A percentile compares a stretch with the other conserved stretches of the same genome.
Conservation (phyloP, 768 basidiomycete genomes). For the Calocera cornea region DNA sequence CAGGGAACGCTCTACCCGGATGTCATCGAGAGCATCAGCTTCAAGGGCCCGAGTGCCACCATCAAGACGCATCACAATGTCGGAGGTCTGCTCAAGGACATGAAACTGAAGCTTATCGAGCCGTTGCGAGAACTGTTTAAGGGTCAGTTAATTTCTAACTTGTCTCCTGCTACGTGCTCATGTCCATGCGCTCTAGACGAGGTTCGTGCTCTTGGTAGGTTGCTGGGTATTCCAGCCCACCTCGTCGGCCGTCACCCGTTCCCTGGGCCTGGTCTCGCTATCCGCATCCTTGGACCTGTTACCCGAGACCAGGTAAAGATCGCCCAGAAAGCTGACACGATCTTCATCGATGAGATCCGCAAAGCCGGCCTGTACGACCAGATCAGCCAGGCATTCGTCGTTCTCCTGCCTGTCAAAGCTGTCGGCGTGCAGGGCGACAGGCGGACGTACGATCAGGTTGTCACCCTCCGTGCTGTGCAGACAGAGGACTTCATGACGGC, state of each 20-base stretch:
- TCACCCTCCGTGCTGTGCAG: constrained; percentile 85
- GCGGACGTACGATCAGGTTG: constrained; percentile 95
- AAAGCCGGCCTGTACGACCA: constrained; percentile 82
- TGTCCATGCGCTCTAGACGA: constrained; percentile 47
- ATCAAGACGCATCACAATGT: constrained; percentile 99
- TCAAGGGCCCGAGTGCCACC: constrained; percentile 96
- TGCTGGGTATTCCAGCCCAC: constrained; percentile 80
- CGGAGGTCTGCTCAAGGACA: constrained; percentile 75
- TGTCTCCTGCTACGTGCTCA: neutral
- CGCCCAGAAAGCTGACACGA: constrained; percentile 79
- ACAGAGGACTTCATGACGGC: constrained; percentile 99
- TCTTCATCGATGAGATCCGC: constrained; percentile 97
- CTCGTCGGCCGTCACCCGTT: constrained; percentile 96
- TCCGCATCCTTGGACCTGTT: constrained; percentile 92
- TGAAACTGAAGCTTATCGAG: constrained; percentile 98
- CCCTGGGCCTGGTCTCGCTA: constrained; percentile 95
- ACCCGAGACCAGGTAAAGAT: constrained; percentile 86
- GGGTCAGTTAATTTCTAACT: constrained; percentile 37
- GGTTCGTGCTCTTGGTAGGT: constrained; percentile 80
- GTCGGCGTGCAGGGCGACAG: constrained; percentile 97
- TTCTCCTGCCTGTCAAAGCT: constrained; percentile 86
- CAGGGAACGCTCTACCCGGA: constrained; percentile 98
- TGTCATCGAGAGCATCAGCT: constrained; percentile 97
- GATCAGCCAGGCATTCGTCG: constrained; percentile 94
- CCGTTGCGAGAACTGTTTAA: constrained; percentile 96